Evolutionary conservation across 805 yeast species (phyloP), one percentile per base, ranked within the genome.

Genomic region (Cyberlindnera mississippiensis): DNA sequence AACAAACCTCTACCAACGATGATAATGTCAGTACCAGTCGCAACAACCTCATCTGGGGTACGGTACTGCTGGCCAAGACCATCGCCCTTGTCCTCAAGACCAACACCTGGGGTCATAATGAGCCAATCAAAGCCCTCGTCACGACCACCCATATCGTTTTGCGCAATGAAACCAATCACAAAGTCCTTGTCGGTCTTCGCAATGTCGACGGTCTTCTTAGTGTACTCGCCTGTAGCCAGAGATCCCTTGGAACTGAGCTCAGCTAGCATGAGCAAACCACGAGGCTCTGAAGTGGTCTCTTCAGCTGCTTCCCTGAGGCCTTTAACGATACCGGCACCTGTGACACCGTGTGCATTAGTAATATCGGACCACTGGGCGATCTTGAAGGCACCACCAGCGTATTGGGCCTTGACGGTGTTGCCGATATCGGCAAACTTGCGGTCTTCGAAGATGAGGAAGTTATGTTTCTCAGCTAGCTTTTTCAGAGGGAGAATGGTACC

Each of bases 361-460:
- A 93, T 89, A 59, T 93, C 96, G 1, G 98, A 80, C 99, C 99
- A 93, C 56, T 80, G 68, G 12, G 96, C 93, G 47, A 91, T 91
- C 59, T 78, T 80, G 69, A 79, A 89, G 10, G 87, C 82, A 34
- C 99, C 99, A 29, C 95, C 87, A 26, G 85, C 70, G 64, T 91
- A 93, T 65, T 93, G 99, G 34, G 87, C 76, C 67, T 91, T 90
- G 41, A 93, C 99, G 1, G 99, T 93, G 59, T 90, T 88, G 14
- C 99, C 99, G 55, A 93, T 93, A 64, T 93, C 99, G 18, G 99
- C 99, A 65, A 93, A 93, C 67, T 93, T 93, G 50, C 99, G 76
- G 67, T 93, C 99, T 67, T 93, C 99, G 60, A 93, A 93, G 51
- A 93, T 83, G 72, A 93, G 67, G 58, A 93, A 93, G 50, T 84